phyloP scores from a whole-genome alignment of 2,329 filamentous ascomycete genomes.

The Ambrosiella xylebori region DNA sequence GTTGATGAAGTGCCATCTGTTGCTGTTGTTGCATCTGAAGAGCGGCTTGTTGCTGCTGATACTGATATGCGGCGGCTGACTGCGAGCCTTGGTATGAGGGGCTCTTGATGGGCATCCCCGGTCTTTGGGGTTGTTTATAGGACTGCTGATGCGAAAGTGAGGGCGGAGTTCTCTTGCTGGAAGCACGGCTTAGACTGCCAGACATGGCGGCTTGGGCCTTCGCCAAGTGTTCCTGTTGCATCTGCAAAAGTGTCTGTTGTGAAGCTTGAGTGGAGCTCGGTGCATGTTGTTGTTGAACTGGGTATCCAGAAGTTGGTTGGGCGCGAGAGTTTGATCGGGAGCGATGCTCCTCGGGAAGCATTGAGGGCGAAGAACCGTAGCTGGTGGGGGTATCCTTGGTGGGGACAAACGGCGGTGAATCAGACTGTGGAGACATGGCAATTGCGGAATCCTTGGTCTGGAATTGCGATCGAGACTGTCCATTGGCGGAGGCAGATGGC shows the following conservation, averaged over 20 bases:
- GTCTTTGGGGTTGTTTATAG: slow-evolving; percentile 2
- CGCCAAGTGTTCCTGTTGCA: slow-evolving; percentile 73
- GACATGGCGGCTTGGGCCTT: slow-evolving; percentile 63
- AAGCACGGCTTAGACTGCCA: slow-evolving; percentile 37
- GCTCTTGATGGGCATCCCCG: slow-evolving; percentile 1
- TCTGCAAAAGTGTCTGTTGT: slow-evolving; percentile 41
- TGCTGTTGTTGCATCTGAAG: slow-evolving; percentile 9
- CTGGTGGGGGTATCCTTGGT: slow-evolving; percentile 32
- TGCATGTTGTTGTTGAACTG: slow-evolving; percentile 15
- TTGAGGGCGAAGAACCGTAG: slow-evolving; percentile 19
- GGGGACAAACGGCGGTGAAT: slow-evolving; percentile 34
- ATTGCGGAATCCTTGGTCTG: slow-evolving; percentile 45
- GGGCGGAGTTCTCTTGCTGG: slow-evolving; percentile 4
- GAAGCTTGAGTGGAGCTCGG: slow-evolving; percentile 22
- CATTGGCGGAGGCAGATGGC: slow-evolving; percentile 42
- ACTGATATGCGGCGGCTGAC: slow-evolving; percentile 11
- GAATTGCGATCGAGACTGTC: slow-evolving; percentile 32
- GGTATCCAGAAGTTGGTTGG: slow-evolving; percentile 32
- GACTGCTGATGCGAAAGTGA: slow-evolving; percentile 2
- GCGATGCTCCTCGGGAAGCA: slow-evolving; percentile 50
- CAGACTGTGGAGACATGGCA: slow-evolving; percentile 39
- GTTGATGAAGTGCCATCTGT: slow-evolving; percentile 14
- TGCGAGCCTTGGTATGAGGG: slow-evolving; percentile 8
- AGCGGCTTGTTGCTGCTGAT: slow-evolving; percentile 7
- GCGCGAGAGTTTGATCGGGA: slow-evolving; percentile 51